Conservation (phyloP, 371 early-diverging fungal species). For the Apophysomyces ossiformis region DNA sequence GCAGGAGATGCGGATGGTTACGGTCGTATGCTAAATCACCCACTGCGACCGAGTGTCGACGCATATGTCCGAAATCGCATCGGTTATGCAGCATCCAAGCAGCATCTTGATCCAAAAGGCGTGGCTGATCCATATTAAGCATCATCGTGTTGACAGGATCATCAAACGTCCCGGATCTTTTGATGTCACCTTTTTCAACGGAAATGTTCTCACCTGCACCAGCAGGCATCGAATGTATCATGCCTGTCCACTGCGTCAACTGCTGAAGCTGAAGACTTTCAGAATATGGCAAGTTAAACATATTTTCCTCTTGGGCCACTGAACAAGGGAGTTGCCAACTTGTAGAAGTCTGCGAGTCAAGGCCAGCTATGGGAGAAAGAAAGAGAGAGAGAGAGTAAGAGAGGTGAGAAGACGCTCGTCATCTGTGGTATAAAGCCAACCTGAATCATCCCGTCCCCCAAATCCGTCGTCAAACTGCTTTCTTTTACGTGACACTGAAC, state of each 20-base stretch:
- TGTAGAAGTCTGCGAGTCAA: neutral
- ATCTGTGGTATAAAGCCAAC: neutral
- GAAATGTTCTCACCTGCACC: neutral
- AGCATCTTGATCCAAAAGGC: slow-evolving; percentile 1
- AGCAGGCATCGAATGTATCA: slow-evolving; percentile 2
- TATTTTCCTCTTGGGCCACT: neutral
- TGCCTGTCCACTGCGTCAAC: neutral
- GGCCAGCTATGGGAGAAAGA: neutral
- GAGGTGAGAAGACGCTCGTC: slow-evolving; percentile 2
- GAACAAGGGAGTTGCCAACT: slow-evolving; percentile 5
- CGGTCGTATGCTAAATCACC: slow-evolving; percentile 16
- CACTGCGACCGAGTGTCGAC: slow-evolving; percentile 18
- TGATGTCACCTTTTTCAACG: neutral
- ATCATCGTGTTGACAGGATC: slow-evolving; percentile 4
- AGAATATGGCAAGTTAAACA: neutral
- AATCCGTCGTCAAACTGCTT: slow-evolving; percentile 8
- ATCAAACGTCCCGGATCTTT: neutral
- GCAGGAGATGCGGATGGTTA: slow-evolving; percentile 8
- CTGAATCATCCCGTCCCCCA: slow-evolving; percentile 11
- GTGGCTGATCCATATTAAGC: neutral
- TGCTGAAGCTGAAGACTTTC: slow-evolving; percentile 3
- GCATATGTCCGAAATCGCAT: slow-evolving; percentile 12
- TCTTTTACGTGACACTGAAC: slow-evolving; percentile 9
- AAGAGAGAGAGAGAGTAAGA: neutral
- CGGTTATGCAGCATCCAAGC: slow-evolving; percentile 7